Percentiles rank a stretch among this genome's conserved stretches.
Evolutionary conservation across 169 alveolate genomes (phyloP).

Genomic region (Babesia sp.): DNA sequence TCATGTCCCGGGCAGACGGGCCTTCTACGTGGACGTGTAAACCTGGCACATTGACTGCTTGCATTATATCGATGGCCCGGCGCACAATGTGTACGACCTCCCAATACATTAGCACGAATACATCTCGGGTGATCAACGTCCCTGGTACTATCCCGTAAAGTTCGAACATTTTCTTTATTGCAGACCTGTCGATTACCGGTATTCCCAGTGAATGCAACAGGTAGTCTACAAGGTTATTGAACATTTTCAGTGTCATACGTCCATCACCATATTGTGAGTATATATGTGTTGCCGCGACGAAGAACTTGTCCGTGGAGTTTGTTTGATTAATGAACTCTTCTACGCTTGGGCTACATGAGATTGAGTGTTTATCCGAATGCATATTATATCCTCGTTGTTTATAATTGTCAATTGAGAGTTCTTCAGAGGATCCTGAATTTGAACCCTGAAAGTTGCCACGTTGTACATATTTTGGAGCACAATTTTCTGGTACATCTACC

Average conservation of each 20-base stretch:
- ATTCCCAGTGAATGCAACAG: constrained; percentile 46
- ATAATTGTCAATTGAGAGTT: background rate
- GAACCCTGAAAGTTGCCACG: background rate
- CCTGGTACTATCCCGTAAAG: constrained; percentile 28
- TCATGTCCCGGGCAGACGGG: background rate
- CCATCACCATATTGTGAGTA: constrained; percentile 50
- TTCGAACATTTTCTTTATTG: constrained; percentile 16
- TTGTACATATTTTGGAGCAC: background rate
- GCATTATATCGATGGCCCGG: constrained; percentile 31
- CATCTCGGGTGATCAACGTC: constrained; percentile 19
- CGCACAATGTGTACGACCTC: constrained; percentile 36
- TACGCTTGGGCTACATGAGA: constrained; percentile 5
- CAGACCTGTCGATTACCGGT: constrained; percentile 29
- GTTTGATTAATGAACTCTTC: constrained; percentile 24
- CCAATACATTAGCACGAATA: constrained; percentile 57
- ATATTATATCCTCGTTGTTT: background rate
- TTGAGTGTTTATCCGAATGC: background rate
- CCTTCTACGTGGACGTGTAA: background rate
- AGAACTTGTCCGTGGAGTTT: constrained; percentile 22
- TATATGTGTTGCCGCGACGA: constrained; percentile 20
- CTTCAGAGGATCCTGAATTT: background rate
- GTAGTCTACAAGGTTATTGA: constrained; percentile 53
- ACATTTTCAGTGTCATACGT: constrained; percentile 35
- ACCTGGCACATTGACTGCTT: background rate
- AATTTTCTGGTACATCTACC: background rate